phyloP scores from a whole-genome alignment of 805 yeast species.

The Cyberlindnera lachancei region DNA sequence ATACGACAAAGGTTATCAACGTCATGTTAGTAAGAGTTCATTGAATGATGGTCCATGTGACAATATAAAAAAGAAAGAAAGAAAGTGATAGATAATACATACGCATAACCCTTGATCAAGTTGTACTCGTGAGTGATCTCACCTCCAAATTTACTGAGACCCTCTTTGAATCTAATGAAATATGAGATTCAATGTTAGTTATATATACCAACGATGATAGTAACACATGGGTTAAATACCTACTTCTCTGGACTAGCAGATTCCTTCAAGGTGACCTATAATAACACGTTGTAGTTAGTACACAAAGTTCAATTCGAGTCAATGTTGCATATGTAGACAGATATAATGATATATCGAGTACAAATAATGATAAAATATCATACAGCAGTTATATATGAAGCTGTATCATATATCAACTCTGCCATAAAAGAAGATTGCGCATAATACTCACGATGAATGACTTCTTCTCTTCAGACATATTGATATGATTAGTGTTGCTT shows the following conservation, averaged over 20 bases:
- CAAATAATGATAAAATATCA: too few species aligned
- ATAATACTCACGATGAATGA: slow-evolving; percentile 21
- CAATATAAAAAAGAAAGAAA: not conserved
- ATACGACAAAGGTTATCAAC: not conserved
- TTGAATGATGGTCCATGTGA: too few species aligned
- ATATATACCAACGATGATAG: not conserved
- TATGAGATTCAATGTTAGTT: slow-evolving; percentile 12
- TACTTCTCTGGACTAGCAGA: slow-evolving; percentile 23
- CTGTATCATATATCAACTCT: too few species aligned
- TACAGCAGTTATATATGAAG: too few species aligned
- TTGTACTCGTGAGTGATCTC: slow-evolving; percentile 51
- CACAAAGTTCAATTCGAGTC: too few species aligned
- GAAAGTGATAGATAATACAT: too few species aligned
- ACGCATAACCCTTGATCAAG: slow-evolving; percentile 58
- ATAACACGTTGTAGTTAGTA: too few species aligned
- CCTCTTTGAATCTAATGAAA: slow-evolving; percentile 36
- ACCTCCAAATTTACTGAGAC: slow-evolving; percentile 49
- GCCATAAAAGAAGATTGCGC: too few species aligned
- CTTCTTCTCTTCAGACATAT: slow-evolving; percentile 22
- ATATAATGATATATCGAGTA: too few species aligned
- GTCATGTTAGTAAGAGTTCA: not conserved
- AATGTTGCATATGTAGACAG: too few species aligned
- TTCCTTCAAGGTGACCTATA: slow-evolving; percentile 34
- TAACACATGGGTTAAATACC: slow-evolving; percentile 12
- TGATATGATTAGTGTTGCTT: too few species aligned